Conservation (phyloP, 2,329 filamentous ascomycete genomes). For the Xylaria sp. region DNA sequence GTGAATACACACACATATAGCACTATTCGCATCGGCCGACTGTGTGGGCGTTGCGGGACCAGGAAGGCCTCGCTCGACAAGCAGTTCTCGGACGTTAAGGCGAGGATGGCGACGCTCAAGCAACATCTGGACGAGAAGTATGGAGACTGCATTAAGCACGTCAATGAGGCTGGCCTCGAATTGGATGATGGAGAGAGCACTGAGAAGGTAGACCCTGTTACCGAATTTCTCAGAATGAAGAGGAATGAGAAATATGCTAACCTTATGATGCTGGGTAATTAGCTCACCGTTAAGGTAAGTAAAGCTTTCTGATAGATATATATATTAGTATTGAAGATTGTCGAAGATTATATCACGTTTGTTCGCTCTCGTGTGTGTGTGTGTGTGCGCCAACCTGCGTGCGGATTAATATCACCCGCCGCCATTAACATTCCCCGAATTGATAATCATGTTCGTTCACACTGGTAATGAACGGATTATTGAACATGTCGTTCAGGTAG, state of each 20-base stretch:
- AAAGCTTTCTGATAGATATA: not conserved
- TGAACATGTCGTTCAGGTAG: too few species aligned
- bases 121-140: slow-evolving; percentile 36
- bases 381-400: too few species aligned
- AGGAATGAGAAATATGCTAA: slow-evolving; percentile 25
- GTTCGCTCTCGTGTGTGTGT: not conserved
- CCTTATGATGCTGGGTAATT: slow-evolving; percentile 31
- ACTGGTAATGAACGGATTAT: too few species aligned
- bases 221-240: slow-evolving; percentile 28
- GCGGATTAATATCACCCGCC: too few species aligned
- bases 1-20: slow-evolving; percentile 37
- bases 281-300: not conserved
- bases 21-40: slow-evolving; percentile 34
- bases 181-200: not conserved
- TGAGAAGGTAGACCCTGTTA: slow-evolving; percentile 5
- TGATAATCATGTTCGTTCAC: too few species aligned
- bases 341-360: not conserved
- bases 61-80: slow-evolving; percentile 30
- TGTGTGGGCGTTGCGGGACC: slow-evolving; percentile 38
- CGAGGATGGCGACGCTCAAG: slow-evolving; percentile 35
- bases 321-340: not conserved
- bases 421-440: too few species aligned
- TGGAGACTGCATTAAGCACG: slow-evolving; percentile 39
- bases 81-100: slow-evolving; percentile 32
- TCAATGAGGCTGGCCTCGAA: slow-evolving; percentile 40